Base-by-base conservation (phyloP, 2,329 filamentous ascomycete genomes). In the Nemania bipapillata region DNA sequence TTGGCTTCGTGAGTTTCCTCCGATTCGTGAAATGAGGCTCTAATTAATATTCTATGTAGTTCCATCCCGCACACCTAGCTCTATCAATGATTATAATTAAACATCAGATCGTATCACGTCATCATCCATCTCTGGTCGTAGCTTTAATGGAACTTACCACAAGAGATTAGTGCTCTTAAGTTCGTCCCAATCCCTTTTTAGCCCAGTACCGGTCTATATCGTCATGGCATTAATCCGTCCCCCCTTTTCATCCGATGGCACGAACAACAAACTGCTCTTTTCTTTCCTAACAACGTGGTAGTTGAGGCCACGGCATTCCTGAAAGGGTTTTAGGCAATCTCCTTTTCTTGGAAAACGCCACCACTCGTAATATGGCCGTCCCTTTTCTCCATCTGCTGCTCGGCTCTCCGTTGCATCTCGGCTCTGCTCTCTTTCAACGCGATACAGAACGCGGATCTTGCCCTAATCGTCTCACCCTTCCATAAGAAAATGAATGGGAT, bases 371-470 rank as follows among this genome's bases (percentile, higher is more conserved):
- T 22, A 24, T 24, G 9, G 9, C 22, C 53, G 12, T 30, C 24
- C 12, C 56, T 17, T 59, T 60, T 61, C n/a, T 61, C 32, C 45
- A 63, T 64, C 70, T 81, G 76, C 54, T 81, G 80, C 45, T 83
- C 80, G 8, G 80, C 78, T 63, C 76, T 80, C 12, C 77, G 76
- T 62, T 80, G 76, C 79, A 85, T 78, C 71, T 85, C 83, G 30
- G 82, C 81, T 73, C 85, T 88, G 65, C 81, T 79, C 77, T 86
- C 79, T 62, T 81, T 81, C 63, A 92, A 76, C 54, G 87, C 86
- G 73, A 87, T 86, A 73, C 89, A 92, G 73, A 91, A 92, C 67
- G 81, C 84, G 59, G 86, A 89, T 11, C 84, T 83, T 26, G 82
- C 83, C 26, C 89, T 83, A 50, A 92, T 87, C 42, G 73, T 77